phyloP scores from a whole-genome alignment of 768 basidiomycete species.

The Brasilioporus rufonigricans region DNA sequence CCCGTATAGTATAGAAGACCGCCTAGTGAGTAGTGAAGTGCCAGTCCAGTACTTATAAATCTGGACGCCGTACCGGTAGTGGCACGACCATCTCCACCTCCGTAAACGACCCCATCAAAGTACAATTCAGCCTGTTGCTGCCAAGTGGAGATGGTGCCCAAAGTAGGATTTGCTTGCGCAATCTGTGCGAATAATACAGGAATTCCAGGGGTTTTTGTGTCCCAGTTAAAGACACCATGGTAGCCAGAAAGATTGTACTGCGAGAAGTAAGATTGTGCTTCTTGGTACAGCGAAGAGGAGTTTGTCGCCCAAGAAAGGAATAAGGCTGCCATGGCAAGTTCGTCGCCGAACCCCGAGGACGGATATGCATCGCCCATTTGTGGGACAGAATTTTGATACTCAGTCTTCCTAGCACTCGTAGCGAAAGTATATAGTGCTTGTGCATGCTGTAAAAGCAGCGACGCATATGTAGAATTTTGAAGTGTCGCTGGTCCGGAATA shows the following conservation, averaged over 20 bases:
- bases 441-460: conserved; percentile 70
- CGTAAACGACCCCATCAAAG: conserved; percentile 68
- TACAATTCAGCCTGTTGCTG: conserved; percentile 67
- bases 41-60: background rate
- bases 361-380: conserved; percentile 60
- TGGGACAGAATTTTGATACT: conserved; percentile 73
- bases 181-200: conserved; percentile 76
- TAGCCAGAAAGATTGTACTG: conserved; percentile 52
- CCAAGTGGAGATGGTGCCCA: conserved; percentile 68
- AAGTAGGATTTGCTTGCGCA: conserved; percentile 50
- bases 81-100: conserved; percentile 49
- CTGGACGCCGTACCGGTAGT: conserved; percentile 53
- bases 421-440: conserved; percentile 75
- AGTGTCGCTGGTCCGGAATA: conserved; percentile 64
- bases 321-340: conserved; percentile 71
- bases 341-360: conserved; percentile 71
- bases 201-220: conserved; percentile 74
- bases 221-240: conserved; percentile 83
- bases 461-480: conserved; percentile 69
- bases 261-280: conserved; percentile 62
- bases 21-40: conserved; percentile 40
- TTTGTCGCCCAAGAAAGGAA: conserved; percentile 73
- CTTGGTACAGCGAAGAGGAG: conserved; percentile 53
- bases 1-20: conserved; percentile 81
- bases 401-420: conserved; percentile 56